phyloP scores from a whole-genome alignment of 148 eudicot genomes.

The Amaranthus palmeri region DNA sequence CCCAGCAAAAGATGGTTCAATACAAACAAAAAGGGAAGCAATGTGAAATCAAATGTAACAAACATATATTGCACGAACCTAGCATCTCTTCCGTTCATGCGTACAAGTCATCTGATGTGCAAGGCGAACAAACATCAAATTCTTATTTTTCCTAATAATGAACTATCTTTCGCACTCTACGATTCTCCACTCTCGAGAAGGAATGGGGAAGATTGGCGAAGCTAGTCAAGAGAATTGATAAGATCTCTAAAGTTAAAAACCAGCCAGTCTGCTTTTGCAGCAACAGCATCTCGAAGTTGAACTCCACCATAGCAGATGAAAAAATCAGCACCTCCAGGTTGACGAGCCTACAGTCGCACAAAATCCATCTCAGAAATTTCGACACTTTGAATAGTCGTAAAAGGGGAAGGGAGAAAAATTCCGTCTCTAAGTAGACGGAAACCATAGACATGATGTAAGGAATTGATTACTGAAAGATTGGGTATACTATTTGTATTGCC shows the following conservation, averaged over 20 bases:
- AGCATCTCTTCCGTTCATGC: not conserved
- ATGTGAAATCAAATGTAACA: not conserved
- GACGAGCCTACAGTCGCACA: slow-evolving; percentile 53
- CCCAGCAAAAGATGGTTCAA: too few species aligned
- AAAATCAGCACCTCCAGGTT: slow-evolving; percentile 90
- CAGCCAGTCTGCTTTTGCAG: slow-evolving; percentile 91
- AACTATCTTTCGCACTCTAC: not conserved
- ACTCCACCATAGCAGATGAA: slow-evolving; percentile 91
- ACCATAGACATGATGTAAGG: not conserved
- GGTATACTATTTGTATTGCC: not conserved
- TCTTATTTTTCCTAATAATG: not conserved
- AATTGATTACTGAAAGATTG: not conserved
- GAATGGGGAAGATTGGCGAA: not conserved
- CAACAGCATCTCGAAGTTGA: slow-evolving; percentile 75
- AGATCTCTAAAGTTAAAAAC: slow-evolving; percentile 66
- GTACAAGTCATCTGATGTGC: not conserved
- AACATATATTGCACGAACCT: not conserved
- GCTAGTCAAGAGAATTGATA: slow-evolving; percentile 60
- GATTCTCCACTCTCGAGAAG: not conserved
- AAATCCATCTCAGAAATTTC: not conserved
- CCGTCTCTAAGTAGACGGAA: not conserved
- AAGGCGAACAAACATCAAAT: not conserved
- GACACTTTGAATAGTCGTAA: not conserved
- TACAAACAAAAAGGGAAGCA: too few species aligned
- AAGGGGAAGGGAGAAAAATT: not conserved